Conservation (phyloP, 495 filamentous ascomycete genomes). For the Physcia stellaris region DNA sequence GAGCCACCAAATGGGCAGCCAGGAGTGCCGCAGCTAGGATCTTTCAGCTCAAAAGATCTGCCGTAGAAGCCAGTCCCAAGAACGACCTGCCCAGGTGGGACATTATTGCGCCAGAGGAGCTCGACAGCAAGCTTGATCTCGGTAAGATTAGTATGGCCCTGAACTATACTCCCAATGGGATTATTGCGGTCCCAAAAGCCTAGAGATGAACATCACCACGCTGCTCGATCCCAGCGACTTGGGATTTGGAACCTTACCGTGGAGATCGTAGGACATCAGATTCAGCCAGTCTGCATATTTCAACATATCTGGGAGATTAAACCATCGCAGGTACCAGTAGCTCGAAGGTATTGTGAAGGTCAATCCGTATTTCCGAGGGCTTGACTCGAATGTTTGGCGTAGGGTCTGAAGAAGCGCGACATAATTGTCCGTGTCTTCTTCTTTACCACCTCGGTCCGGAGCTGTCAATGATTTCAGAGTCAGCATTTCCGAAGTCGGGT, state of each 20-base stretch:
- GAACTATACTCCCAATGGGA: constrained; percentile 19
- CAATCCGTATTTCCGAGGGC: background rate
- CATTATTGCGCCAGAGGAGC: constrained; percentile 36
- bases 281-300: constrained; percentile 31
- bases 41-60: constrained; percentile 20
- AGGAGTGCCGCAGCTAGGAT: constrained; percentile 17
- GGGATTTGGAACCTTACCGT: too few relatives aligned
- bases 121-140: constrained; percentile 36
- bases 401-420: constrained; percentile 28
- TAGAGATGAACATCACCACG: too few relatives aligned
- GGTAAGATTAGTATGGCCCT: constrained; percentile 40
- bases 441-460: constrained; percentile 23
- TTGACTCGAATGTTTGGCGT: constrained; percentile 8
- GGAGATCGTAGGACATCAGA: constrained; percentile 37
- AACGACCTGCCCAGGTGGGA: constrained; percentile 27
- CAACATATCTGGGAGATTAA: constrained; percentile 24
- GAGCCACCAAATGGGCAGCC: constrained; percentile 17
- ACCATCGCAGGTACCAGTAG: constrained; percentile 35
- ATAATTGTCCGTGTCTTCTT: constrained; percentile 28
- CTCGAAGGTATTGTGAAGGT: constrained; percentile 24
- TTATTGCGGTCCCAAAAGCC: constrained; percentile 18
- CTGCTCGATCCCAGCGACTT: too few relatives aligned
- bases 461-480: constrained; percentile 36
- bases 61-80: constrained; percentile 45
- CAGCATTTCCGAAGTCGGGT: too few relatives aligned